A percentile compares a stretch with the other conserved stretches of the same genome.
Conservation (phyloP, 768 basidiomycete species). For the Daedalea quercina region DNA sequence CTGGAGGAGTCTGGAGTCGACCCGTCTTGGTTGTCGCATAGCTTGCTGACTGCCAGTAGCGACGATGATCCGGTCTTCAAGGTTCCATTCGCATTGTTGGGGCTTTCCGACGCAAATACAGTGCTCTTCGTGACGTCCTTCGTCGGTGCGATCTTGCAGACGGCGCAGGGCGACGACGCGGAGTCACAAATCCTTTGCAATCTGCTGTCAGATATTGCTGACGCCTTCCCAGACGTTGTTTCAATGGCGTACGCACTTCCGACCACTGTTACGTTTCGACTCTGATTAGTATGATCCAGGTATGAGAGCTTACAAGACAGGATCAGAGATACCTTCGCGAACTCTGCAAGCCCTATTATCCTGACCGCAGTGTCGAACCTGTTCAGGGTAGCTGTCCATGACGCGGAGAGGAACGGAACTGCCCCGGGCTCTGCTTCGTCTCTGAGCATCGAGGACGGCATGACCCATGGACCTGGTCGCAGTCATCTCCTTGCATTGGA, state of each 20-base stretch:
- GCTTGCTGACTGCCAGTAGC: conserved; percentile 31
- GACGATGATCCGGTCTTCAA: conserved; percentile 40
- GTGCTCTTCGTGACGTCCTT: conserved; percentile 75
- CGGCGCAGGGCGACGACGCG: conserved; percentile 70
- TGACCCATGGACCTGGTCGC: conserved; percentile 37
- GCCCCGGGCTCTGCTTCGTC: conserved; percentile 57
- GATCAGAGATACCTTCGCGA: conserved; percentile 65
- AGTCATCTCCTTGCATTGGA: conserved; percentile 57
- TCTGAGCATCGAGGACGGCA: conserved; percentile 52
- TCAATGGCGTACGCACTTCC: conserved; percentile 56
- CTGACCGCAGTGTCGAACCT: conserved; percentile 69
- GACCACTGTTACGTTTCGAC: not conserved
- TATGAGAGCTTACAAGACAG: conserved; percentile 73
- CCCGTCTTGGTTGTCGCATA: conserved; percentile 36
- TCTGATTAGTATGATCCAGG: conserved; percentile 29
- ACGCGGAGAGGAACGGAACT: conserved; percentile 35
- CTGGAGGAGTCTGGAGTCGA: conserved; percentile 58
- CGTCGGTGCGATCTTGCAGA: conserved; percentile 64
- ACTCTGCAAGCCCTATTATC: conserved; percentile 64
- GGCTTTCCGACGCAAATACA: conserved; percentile 50
- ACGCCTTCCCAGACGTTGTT: conserved; percentile 63
- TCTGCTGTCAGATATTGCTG: conserved; percentile 65
- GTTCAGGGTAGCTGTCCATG: conserved; percentile 63
- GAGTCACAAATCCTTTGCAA: conserved; percentile 80
- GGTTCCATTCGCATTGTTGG: conserved; percentile 52